Conservation (phyloP, 441 rosid genomes). For the Croton setiger region DNA sequence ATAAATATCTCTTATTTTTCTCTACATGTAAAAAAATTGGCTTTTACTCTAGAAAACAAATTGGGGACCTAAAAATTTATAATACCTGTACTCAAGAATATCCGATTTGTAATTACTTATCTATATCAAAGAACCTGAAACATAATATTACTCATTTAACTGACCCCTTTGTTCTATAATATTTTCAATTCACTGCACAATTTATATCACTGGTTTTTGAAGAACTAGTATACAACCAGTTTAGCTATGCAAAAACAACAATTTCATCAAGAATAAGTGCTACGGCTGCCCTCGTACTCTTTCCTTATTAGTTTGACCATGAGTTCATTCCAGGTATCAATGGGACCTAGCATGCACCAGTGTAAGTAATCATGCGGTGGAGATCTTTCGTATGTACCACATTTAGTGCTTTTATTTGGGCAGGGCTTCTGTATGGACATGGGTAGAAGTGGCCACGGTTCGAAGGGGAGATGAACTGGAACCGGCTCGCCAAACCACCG, state of each 20-base stretch:
- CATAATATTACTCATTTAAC: background rate
- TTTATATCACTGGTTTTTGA: slow-evolving; percentile 10
- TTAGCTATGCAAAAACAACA: background rate
- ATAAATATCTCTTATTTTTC: slow-evolving; percentile 7
- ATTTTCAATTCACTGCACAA: slow-evolving; percentile 11
- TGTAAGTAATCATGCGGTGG: slow-evolving; percentile 97
- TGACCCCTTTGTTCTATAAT: slow-evolving; percentile 16
- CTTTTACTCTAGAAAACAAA: background rate
- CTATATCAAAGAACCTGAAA: background rate
- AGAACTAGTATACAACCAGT: slow-evolving; percentile 7
- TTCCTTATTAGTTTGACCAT: slow-evolving; percentile 70
- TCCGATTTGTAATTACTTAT: background rate
- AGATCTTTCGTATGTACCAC: slow-evolving; percentile 76
- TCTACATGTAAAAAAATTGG: background rate
- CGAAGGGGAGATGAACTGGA: too few relatives aligned
- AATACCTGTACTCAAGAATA: slow-evolving; percentile 13
- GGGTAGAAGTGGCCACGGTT: too few relatives aligned
- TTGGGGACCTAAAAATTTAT: background rate
- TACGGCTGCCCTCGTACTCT: slow-evolving; percentile 42
- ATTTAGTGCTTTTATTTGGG: slow-evolving; percentile 76
- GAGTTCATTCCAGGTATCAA: slow-evolving; percentile 90
- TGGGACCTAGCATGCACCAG: slow-evolving; percentile 99
- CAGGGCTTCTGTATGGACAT: slow-evolving; percentile 79
- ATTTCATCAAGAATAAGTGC: slow-evolving; percentile 25
- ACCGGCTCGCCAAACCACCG: too few relatives aligned